Base-by-base conservation (phyloP, 1,139 yeast species). In the Zygoascus meyerae region DNA sequence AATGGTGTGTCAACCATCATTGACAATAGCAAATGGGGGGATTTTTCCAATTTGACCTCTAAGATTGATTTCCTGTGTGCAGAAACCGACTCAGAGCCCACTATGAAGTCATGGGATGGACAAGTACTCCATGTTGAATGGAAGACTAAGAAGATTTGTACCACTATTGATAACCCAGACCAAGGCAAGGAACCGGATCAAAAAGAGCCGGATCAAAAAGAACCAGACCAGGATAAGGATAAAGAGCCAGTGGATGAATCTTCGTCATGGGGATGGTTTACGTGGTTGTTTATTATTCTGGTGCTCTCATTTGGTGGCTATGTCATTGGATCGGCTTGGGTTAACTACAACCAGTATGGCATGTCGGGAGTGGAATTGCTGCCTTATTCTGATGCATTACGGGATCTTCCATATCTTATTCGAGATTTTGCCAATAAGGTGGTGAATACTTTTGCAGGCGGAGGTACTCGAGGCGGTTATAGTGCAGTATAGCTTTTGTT, bases 391-490 rank as follows among this genome's bases (percentile, higher is more conserved):
- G 78, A 61, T 41, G 79, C 85, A 1, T 67, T 81, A 46, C 71
- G 78, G 53, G 97, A 90, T 59, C 81, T 89, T 47, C 73, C 85
- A 39, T 95, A 85, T 55, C 81, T 89, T 4, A 67, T 86, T 45
- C 95, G 96, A 3, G 81, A 79, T 34, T 83, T 90, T 55, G 61
- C 78, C 32, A 74, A 72, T 52, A 96, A 89, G 64, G 74, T 89
- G 4, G 69, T 80, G 38, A 78, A 77, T 49, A 86, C 82, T 55
- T 72, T 90, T 52, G 75, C 87, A 21, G 86, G 94, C n/a, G 87
- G 92, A n/a, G 65, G 73, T 41, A 62, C 74, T 57, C 77, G 96
- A 62, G 95, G 95, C 14, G 97, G 95, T 30, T 89, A 89, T 64
- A 83, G 94, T 63, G 97, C 97, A 31, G 95, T 89, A 8, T 89